Percentiles rank a stretch among this genome's conserved stretches.
These are phyloP conservation scores for Solanum chaucha DNA, from an alignment of 257 asterid species.

Conservation along the genomic window DNA sequence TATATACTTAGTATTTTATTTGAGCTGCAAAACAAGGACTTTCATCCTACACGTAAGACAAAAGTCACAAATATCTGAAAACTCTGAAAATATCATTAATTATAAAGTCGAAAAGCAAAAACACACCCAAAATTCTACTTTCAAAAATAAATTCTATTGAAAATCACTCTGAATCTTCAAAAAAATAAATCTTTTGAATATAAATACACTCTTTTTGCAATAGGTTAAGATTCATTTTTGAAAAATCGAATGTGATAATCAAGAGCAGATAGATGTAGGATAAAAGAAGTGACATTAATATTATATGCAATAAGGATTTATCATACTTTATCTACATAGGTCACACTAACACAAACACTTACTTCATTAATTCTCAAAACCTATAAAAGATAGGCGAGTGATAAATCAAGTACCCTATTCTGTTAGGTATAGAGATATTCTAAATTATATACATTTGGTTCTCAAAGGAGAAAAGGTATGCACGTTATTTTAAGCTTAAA, in stretches of 20 bases:
- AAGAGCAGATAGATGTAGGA: not conserved
- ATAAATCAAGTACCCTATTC: too few relatives aligned
- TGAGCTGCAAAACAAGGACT: too few relatives aligned
- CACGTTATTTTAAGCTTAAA: not conserved
- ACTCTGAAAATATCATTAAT: too few relatives aligned
- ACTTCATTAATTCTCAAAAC: too few relatives aligned
- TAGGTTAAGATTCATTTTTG: not conserved
- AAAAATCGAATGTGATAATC: not conserved
- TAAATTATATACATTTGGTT: too few relatives aligned
- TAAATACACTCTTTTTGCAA: not conserved
- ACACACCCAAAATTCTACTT: not conserved
- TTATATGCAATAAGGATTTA: too few relatives aligned
- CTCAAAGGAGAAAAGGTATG: not conserved
- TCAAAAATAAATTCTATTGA: too few relatives aligned
- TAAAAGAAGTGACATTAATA: not conserved
- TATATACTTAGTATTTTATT: too few relatives aligned
- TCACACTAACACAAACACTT: not conserved
- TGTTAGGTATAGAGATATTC: not conserved
- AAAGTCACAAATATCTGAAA: too few relatives aligned
- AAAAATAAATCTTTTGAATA: not conserved
- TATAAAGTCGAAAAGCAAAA: too few relatives aligned
- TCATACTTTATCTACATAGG: not conserved
- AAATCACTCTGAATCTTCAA: not conserved
- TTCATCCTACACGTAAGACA: too few relatives aligned
- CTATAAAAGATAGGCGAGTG: too few relatives aligned